A percentile compares a stretch with the other conserved stretches of the same genome.
Evolutionary conservation across 306 rosid genomes (phyloP).

Genomic region (Trifolium repens): DNA sequence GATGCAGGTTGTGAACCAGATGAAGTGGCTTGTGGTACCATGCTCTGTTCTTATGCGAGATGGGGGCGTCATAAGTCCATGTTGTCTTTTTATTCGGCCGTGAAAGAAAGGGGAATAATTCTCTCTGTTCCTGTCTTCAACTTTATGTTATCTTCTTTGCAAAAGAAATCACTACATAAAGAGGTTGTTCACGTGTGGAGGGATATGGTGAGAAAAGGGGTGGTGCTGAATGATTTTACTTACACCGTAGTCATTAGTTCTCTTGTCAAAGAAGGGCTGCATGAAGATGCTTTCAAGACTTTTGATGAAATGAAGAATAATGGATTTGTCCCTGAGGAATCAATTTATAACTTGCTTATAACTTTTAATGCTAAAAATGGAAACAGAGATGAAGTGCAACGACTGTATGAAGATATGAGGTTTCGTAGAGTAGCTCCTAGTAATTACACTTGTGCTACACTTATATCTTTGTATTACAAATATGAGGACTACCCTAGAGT

Average conservation of each 20-base stretch:
- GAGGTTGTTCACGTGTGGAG: conserved; percentile 71
- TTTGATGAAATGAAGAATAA: conserved; percentile 63
- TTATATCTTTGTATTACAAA: conserved; percentile 82
- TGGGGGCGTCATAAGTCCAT: conserved; percentile 94
- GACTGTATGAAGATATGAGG: conserved; percentile 77
- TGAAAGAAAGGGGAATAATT: conserved; percentile 63
- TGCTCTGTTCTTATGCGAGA: conserved; percentile 93
- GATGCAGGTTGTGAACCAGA: conserved; percentile 87
- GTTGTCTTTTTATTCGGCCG: conserved; percentile 87
- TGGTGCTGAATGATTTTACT: conserved; percentile 67
- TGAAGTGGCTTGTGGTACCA: conserved; percentile 94
- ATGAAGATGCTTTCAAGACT: conserved; percentile 66
- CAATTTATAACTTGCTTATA: conserved; percentile 75
- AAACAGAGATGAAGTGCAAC: conserved; percentile 59
- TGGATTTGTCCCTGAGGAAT: conserved; percentile 81
- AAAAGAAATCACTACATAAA: conserved; percentile 82
- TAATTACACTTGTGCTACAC: conserved; percentile 88
- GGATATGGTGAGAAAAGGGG: conserved; percentile 66
- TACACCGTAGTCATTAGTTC: conserved; percentile 76
- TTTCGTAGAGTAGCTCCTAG: conserved; percentile 70
- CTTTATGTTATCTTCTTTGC: conserved; percentile 95
- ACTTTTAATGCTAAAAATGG: conserved; percentile 67
- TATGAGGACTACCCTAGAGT: conserved; percentile 83
- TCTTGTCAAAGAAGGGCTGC: conserved; percentile 61
- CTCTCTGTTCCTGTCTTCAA: conserved; percentile 79